Evolutionary conservation across 208 protist genomes (phyloP).

Genomic region (Tritrichomonas musculus): DNA sequence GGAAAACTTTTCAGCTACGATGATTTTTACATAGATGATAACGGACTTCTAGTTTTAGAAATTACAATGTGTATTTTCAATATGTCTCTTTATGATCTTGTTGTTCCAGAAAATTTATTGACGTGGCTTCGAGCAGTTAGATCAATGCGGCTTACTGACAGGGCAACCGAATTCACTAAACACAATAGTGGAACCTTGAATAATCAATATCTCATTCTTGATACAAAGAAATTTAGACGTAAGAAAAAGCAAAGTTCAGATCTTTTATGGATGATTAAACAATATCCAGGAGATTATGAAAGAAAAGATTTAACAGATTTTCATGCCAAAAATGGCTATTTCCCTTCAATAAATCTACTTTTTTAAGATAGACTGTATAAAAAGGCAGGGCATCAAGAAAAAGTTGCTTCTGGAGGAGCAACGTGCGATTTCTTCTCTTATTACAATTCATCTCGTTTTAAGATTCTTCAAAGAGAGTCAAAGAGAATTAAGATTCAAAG

Average conservation of each 20-base stretch:
- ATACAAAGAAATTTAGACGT: not conserved
- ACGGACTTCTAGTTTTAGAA: slow-evolving; percentile 61
- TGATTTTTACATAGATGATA: slow-evolving; percentile 71
- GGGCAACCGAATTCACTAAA: not conserved
- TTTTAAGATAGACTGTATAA: not conserved
- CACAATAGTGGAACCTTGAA: slow-evolving; percentile 13
- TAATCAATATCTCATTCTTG: slow-evolving; percentile 20
- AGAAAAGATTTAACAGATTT: not conserved
- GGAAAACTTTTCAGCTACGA: slow-evolving; percentile 64
- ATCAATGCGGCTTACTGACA: not conserved
- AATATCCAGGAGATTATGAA: not conserved
- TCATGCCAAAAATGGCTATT: not conserved
- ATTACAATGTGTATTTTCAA: slow-evolving; percentile 60
- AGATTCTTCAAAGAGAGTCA: too few relatives aligned
- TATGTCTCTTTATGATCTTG: slow-evolving; percentile 47
- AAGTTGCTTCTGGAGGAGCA: not conserved
- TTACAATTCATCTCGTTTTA: not conserved
- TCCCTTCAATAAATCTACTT: not conserved
- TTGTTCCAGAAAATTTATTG: not conserved
- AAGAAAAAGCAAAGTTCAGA: not conserved
- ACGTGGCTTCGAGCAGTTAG: not conserved
- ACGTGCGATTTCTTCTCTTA: not conserved
- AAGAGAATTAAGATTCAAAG: too few relatives aligned
- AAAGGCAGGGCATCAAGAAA: not conserved
- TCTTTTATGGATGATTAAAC: slow-evolving; percentile 15